Percentiles rank a stretch among this genome's conserved stretches.
phyloP scores from a whole-genome alignment of 257 asterid species.

The Capsicum pubescens region DNA sequence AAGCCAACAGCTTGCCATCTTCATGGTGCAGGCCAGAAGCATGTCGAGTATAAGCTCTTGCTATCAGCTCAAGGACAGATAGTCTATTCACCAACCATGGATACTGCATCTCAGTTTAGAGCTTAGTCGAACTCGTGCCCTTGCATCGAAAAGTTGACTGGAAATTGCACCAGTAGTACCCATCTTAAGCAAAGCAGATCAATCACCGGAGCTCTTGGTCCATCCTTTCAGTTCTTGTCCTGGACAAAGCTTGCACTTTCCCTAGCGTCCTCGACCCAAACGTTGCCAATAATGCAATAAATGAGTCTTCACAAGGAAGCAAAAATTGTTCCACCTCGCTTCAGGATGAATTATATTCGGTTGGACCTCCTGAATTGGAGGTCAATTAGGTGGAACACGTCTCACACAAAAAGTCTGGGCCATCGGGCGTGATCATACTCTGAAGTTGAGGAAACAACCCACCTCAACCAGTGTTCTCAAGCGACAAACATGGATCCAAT shows the following conservation, averaged over 20 bases:
- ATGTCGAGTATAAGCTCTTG: too few species aligned
- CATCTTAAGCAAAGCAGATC: too few species aligned
- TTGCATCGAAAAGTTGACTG: too few species aligned
- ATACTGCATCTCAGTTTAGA: too few species aligned
- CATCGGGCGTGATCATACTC: background rate
- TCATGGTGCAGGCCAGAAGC: too few species aligned
- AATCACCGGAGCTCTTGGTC: background rate
- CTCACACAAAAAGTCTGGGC: background rate
- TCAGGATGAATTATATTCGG: background rate
- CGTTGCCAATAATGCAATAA: background rate
- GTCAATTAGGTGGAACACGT: background rate
- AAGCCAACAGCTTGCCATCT: too few species aligned
- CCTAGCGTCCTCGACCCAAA: background rate
- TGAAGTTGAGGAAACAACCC: too few species aligned
- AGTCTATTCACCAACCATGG: too few species aligned
- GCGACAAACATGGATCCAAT: constrained; percentile 50
- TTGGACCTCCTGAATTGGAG: background rate
- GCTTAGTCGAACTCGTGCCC: too few species aligned
- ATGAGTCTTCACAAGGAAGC: background rate
- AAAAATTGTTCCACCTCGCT: background rate
- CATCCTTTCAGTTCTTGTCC: background rate
- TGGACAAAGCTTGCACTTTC: constrained; percentile 6
- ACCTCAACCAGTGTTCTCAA: constrained; percentile 25
- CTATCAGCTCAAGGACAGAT: too few species aligned
- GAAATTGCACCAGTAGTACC: too few species aligned